Percentiles rank a stretch among this genome's conserved stretches.
These are phyloP conservation scores for Penicillium olsonii DNA, from an alignment of 2,329 filamentous ascomycete genomes.

Conservation along the genomic window DNA sequence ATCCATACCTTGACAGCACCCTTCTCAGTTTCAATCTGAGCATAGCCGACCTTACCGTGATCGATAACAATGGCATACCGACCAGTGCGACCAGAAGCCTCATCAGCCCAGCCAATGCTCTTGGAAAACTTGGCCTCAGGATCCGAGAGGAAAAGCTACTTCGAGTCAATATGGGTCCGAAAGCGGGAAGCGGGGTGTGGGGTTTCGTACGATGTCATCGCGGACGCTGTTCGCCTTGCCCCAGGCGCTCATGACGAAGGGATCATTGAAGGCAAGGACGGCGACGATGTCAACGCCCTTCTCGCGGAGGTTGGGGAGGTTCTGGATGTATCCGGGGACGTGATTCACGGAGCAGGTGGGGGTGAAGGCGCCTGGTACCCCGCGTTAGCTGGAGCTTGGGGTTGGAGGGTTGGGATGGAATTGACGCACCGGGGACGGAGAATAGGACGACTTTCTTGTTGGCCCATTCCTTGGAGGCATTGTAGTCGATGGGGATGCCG, in stretches of 20 bases:
- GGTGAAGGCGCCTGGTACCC: constrained; percentile 68
- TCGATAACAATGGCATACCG: constrained; percentile 80
- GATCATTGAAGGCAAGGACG: constrained; percentile 78
- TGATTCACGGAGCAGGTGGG: constrained; percentile 80
- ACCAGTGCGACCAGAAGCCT: constrained; percentile 62
- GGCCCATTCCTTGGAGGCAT: constrained; percentile 75
- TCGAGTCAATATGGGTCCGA: not conserved
- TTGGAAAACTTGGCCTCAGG: constrained; percentile 70
- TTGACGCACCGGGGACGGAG: constrained; percentile 61
- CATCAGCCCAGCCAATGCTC: constrained; percentile 70
- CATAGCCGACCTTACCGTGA: constrained; percentile 78
- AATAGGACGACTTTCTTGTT: constrained; percentile 74
- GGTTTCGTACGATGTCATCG: constrained; percentile 60
- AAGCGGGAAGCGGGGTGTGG: not conserved
- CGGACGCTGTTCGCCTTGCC: constrained; percentile 79
- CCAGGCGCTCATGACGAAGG: constrained; percentile 84
- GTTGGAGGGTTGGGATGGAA: no score
- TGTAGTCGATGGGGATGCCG: constrained; percentile 74
- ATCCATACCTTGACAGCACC: constrained; percentile 33
- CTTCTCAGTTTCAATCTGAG: constrained; percentile 65
- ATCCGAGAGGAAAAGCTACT: constrained; percentile 73
- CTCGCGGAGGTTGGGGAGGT: constrained; percentile 66
- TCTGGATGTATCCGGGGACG: constrained; percentile 74
- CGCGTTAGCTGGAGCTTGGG: not conserved
- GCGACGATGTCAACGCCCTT: constrained; percentile 81